phyloP scores from a whole-genome alignment of 257 asterid species.

The Solanum bukasovii region DNA sequence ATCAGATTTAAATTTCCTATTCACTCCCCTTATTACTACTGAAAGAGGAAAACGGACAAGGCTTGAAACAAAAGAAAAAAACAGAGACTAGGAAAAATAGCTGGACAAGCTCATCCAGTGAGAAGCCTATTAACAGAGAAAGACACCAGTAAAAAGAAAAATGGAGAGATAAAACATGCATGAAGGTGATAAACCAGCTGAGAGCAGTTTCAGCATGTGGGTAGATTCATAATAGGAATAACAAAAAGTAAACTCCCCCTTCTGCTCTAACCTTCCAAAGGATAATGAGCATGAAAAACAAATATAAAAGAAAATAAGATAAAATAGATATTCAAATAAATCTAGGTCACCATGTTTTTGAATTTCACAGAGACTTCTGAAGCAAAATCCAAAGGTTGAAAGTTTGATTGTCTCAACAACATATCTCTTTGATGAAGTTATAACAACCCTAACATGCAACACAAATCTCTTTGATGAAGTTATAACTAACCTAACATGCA shows the following conservation, averaged over 20 bases:
- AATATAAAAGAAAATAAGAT: neutral
- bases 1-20: neutral
- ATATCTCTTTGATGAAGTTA: neutral
- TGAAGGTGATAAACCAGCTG: neutral
- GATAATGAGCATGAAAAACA: neutral
- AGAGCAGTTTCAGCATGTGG: neutral
- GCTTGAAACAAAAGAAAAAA: neutral
- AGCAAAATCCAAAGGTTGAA: neutral
- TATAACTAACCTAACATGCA: neutral
- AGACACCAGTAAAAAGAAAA: neutral
- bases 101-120: neutral
- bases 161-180: neutral
- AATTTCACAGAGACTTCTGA: neutral
- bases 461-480: neutral
- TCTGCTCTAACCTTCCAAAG: neutral
- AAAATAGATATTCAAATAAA: neutral
- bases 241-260: neutral
- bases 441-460: neutral
- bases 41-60: neutral
- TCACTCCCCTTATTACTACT: neutral
- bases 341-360: neutral
- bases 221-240: neutral
- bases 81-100: neutral
- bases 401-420: neutral
- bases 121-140: neutral